Evolutionary conservation across 2,329 filamentous ascomycete species (phyloP), one percentile per base, ranked within the genome.

Genomic region (Teratosphaeria zuluensis): DNA sequence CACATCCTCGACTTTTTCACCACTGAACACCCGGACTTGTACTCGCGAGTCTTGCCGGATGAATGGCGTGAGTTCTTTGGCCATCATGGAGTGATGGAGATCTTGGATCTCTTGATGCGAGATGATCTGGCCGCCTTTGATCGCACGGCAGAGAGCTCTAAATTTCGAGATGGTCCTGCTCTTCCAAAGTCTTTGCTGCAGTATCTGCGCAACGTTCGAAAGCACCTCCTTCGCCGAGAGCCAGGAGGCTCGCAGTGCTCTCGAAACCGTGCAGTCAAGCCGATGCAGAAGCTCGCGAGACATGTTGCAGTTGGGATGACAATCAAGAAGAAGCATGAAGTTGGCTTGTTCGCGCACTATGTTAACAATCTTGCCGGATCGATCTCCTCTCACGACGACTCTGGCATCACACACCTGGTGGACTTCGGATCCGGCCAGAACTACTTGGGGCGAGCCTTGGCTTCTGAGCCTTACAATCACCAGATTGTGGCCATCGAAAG

Each of bases 351-450:
- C 69, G 88, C 92, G n/a, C 82, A 83, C 62, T 97, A 92, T 67
- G 83, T 97, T 56, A 82, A 90, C 57, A 80, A 82, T 31, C 80
- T 96, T 28, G 80, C 82, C 2, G 70, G 77, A 1, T 76, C 65
- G 30, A 76, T 38, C 4, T 38, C 54, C 21, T 46, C 78, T 0
- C 74, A 78, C 54, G 74, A 80, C 14, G 69, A 72, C 57, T 66
- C 74, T 58, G 54, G 63, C 8, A 85, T 96, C 61, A 89, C 90
- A 0, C 92, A 97, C 75, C 85, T 96, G 59, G 87, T 97, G 54
- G 94, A 99, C 74, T 96, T 97, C 73, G 94, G 94, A 31, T 96
- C 91, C 56, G 94, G 94, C 0, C 92, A 97, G 72, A 97, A 96
- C 70, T 99, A 99, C 69, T 84, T 99, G 3, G 92, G 94, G 0